These are phyloP conservation scores for Rubus parviflorus DNA, from an alignment of 306 rosid species.

Conservation along the genomic window DNA sequence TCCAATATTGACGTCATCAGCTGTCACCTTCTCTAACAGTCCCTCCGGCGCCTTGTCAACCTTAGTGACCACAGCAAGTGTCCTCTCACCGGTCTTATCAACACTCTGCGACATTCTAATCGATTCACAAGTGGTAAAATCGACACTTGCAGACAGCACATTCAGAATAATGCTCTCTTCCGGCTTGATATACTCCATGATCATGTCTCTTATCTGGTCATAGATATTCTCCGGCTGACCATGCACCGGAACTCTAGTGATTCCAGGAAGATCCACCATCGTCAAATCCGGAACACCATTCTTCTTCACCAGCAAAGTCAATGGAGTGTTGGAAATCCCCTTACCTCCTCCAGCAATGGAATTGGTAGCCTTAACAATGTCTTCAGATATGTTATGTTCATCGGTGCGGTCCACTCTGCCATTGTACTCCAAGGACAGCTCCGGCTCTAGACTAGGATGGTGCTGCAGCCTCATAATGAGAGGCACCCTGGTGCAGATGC, in stretches of 20 bases:
- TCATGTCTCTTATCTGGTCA: neutral
- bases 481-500: constrained; percentile 6
- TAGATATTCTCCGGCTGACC: constrained; percentile 9
- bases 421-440: constrained; percentile 4
- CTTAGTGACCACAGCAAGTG: neutral
- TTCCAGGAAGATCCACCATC: constrained; percentile 5
- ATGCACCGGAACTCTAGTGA: constrained; percentile 5
- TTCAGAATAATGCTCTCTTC: constrained; percentile 5
- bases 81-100: constrained; percentile 3
- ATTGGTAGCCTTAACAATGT: neutral
- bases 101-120: constrained; percentile 3
- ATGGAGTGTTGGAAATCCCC: neutral
- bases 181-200: constrained; percentile 1
- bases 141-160: neutral
- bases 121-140: neutral
- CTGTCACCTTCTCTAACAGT: neutral
- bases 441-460: neutral
- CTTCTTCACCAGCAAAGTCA: constrained; percentile 10
- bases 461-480: constrained; percentile 11
- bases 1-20: neutral
- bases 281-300: constrained; percentile 4
- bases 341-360: neutral
- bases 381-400: neutral
- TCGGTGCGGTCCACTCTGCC: neutral
- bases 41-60: constrained; percentile 7